A percentile compares a stretch with the other conserved stretches of the same genome.
phyloP scores from a whole-genome alignment of 2,329 filamentous ascomycete species.

The Didymosphaeria variabile region DNA sequence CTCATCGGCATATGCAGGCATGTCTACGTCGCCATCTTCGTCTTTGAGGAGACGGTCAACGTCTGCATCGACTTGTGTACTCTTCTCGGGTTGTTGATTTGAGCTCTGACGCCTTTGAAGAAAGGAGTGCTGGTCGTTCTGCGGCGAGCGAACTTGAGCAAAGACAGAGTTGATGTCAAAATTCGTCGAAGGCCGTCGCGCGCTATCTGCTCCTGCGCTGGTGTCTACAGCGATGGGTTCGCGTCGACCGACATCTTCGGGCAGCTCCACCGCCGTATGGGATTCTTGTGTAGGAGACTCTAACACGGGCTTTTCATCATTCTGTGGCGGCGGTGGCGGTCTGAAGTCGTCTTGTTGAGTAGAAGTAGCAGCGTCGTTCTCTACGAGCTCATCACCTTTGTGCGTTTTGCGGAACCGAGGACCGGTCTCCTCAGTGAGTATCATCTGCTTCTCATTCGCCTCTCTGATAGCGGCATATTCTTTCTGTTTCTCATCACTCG shows the following conservation, averaged over 20 bases:
- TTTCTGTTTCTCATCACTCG: conserved; percentile 85
- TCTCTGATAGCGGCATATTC: conserved; percentile 81
- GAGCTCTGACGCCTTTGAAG: conserved; percentile 61
- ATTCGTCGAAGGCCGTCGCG: conserved; percentile 65
- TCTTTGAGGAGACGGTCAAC: conserved; percentile 89
- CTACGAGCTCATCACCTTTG: conserved; percentile 92
- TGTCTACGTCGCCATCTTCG: conserved; percentile 79
- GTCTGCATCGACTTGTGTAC: conserved; percentile 75
- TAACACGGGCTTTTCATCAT: conserved; percentile 28
- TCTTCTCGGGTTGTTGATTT: conserved; percentile 53
- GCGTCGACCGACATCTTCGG: conserved; percentile 40
- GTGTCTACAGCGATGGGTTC: conserved; percentile 49
- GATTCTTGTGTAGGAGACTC: conserved; percentile 27
- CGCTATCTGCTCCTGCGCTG: conserved; percentile 36
- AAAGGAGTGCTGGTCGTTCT: conserved; percentile 58
- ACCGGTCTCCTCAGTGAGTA: conserved; percentile 74
- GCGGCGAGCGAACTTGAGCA: conserved; percentile 80
- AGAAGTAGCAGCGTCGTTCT: conserved; percentile 65
- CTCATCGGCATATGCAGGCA: conserved; percentile 77
- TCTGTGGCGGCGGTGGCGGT: conserved; percentile 32
- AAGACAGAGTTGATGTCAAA: conserved; percentile 91
- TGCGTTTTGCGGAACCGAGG: conserved; percentile 88
- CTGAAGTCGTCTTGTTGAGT: conserved; percentile 39
- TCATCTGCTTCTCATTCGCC: conserved; percentile 82
- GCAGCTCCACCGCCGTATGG: conserved; percentile 43